phyloP scores from a whole-genome alignment of 1,284 basidiomycete species.

The Pyrrhoderma noxium region DNA sequence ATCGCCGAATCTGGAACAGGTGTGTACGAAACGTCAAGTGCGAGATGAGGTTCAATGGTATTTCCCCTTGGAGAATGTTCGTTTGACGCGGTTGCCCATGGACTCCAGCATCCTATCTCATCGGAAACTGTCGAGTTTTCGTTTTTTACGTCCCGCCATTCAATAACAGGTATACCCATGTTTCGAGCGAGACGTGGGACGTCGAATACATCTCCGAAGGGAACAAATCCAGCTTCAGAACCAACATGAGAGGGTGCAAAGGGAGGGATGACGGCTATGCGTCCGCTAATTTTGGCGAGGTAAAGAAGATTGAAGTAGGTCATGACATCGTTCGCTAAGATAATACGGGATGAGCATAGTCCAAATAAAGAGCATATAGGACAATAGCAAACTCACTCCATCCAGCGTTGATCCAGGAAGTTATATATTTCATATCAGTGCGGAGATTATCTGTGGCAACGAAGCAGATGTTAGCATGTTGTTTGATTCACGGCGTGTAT shows the following conservation, averaged over 20 bases:
- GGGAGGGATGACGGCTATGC: constrained; percentile 54
- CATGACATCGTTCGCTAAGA: constrained; percentile 26
- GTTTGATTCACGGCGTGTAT: not conserved
- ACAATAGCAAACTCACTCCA: constrained; percentile 48
- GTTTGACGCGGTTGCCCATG: constrained; percentile 21
- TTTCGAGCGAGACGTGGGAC: constrained; percentile 31
- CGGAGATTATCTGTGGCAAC: constrained; percentile 43
- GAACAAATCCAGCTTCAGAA: constrained; percentile 30
- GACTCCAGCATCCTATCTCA: constrained; percentile 59
- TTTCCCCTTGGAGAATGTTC: constrained; percentile 42
- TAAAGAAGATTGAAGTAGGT: constrained; percentile 59
- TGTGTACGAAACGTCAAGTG: constrained; percentile 48
- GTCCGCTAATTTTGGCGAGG: constrained; percentile 53
- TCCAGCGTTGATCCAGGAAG: constrained; percentile 61
- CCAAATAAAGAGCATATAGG: not conserved
- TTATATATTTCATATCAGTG: constrained; percentile 53
- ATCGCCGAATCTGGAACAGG: constrained; percentile 37
- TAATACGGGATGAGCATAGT: not conserved
- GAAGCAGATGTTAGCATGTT: not conserved
- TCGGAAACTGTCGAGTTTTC: constrained; percentile 28
- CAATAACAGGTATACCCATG: constrained; percentile 31
- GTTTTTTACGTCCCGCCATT: constrained; percentile 38
- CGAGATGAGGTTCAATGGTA: constrained; percentile 35
- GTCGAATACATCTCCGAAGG: constrained; percentile 39
- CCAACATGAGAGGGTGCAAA: constrained; percentile 64